Evolutionary conservation across 2,329 filamentous ascomycete species (phyloP).

Genomic region (Aspergillus sp.): DNA sequence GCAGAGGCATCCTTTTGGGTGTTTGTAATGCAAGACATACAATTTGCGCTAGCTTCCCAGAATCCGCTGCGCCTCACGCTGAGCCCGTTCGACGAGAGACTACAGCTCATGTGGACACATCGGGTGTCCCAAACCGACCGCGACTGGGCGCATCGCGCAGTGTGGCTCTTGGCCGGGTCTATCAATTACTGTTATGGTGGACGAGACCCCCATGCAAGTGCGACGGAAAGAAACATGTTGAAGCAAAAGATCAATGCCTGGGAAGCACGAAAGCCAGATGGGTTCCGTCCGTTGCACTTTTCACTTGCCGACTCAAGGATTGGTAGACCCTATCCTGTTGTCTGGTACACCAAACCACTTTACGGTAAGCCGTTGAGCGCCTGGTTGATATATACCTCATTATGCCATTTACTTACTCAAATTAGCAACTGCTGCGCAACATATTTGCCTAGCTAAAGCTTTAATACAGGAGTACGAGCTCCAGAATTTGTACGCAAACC

Average conservation of each 20-base stretch:
- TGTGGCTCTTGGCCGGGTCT: constrained; percentile 35
- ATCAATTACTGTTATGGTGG: constrained; percentile 34
- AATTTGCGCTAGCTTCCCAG: constrained; percentile 33
- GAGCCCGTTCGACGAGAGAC: constrained; percentile 31
- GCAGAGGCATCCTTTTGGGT: constrained; percentile 38
- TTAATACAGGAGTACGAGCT: constrained; percentile 28
- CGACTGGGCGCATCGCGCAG: constrained; percentile 34
- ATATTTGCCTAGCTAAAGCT: constrained; percentile 35
- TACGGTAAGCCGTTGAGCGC: constrained; percentile 25
- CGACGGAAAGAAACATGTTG: constrained; percentile 20
- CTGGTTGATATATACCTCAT: not conserved
- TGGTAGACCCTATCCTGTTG: constrained; percentile 33
- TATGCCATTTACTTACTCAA: not conserved
- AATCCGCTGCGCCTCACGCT: constrained; percentile 33
- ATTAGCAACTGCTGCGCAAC: constrained; percentile 33
- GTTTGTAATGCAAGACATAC: constrained; percentile 38
- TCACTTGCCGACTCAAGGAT: constrained; percentile 25
- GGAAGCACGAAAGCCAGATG: constrained; percentile 28
- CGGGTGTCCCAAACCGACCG: constrained; percentile 27
- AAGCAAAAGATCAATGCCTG: constrained; percentile 28
- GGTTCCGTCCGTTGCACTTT: constrained; percentile 32
- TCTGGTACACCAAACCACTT: constrained; percentile 33
- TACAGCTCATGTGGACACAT: constrained; percentile 29
- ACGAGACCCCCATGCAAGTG: constrained; percentile 19
- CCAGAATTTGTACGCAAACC: constrained; percentile 10